A percentile compares a stretch with the other conserved stretches of the same genome.
Conservation (phyloP, 202 grass and related monocot species). For the Zoysia matrella region DNA sequence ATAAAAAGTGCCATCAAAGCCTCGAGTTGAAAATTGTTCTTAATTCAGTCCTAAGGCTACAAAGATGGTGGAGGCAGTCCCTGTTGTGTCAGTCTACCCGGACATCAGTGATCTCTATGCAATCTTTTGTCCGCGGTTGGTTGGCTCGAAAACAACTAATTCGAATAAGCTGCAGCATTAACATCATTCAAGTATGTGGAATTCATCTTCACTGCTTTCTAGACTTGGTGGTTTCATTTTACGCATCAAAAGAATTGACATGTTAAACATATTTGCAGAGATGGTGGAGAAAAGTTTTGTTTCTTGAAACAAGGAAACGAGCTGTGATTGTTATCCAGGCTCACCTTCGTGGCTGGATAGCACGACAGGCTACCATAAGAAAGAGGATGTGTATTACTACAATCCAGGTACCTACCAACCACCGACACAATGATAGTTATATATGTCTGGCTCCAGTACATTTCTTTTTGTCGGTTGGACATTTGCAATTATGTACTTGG, state of each 20-base stretch:
- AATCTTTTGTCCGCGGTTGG: constrained; percentile 59
- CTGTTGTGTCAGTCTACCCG: constrained; percentile 28
- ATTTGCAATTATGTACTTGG: background rate
- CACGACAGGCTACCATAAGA: constrained; percentile 35
- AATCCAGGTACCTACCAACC: constrained; percentile 47
- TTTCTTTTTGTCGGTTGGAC: background rate
- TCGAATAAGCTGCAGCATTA: constrained; percentile 20
- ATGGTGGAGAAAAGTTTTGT: constrained; percentile 67
- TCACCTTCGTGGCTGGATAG: constrained; percentile 53
- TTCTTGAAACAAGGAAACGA: constrained; percentile 50
- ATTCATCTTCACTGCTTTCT: constrained; percentile 13
- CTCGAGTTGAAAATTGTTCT: constrained; percentile 56
- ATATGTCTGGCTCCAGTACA: background rate
- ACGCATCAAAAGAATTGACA: background rate
- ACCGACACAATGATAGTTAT: background rate
- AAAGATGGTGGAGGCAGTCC: constrained; percentile 62
- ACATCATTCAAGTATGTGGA: constrained; percentile 58
- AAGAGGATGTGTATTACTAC: constrained; percentile 44
- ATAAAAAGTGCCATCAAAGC: constrained; percentile 34
- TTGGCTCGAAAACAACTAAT: constrained; percentile 44
- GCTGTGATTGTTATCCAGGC: constrained; percentile 56
- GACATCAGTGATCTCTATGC: constrained; percentile 56
- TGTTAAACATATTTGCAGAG: constrained; percentile 56
- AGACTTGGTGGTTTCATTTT: constrained; percentile 8
- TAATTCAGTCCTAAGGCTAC: constrained; percentile 49